Percentiles rank a stretch among this genome's conserved stretches.
Conservation (phyloP, 2,329 filamentous ascomycete genomes). For the Aureobasidium sp. region DNA sequence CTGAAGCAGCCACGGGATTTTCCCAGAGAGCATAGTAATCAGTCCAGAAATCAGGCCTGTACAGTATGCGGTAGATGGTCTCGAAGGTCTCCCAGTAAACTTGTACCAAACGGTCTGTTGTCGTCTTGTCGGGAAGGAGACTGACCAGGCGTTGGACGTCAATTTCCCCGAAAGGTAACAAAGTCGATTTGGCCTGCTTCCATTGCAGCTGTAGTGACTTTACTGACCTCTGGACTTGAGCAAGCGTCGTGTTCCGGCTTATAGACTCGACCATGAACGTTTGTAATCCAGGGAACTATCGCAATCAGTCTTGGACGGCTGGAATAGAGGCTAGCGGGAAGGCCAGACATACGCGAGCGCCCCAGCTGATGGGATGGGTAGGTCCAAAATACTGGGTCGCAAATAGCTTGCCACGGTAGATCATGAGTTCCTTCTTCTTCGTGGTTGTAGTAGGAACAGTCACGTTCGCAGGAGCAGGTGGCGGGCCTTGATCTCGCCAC, state of each 20-base stretch:
- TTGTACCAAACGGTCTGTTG: conserved; percentile 43
- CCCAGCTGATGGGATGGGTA: not conserved
- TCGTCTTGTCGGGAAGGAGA: not conserved
- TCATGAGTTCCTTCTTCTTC: not conserved
- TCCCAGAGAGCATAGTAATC: conserved; percentile 58
- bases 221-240: not conserved
- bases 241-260: not conserved
- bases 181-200: not conserved
- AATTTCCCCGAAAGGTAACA: not conserved
- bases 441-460: not conserved
- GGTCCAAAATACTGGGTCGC: not conserved
- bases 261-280: not conserved
- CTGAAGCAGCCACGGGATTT: conserved; percentile 28
- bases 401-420: not conserved
- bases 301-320: not conserved
- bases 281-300: not conserved
- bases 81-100: conserved; percentile 60
- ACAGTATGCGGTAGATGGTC: conserved; percentile 57
- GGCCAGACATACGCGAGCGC: not conserved
- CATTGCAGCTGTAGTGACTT: not conserved
- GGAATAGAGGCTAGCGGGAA: not conserved
- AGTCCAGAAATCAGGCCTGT: conserved; percentile 57
- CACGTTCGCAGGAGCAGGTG: not conserved
- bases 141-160: not conserved
- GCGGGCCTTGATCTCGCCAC: not conserved